Evolutionary conservation across 495 filamentous ascomycete species (phyloP).

Genomic region (Glonium stellatum): DNA sequence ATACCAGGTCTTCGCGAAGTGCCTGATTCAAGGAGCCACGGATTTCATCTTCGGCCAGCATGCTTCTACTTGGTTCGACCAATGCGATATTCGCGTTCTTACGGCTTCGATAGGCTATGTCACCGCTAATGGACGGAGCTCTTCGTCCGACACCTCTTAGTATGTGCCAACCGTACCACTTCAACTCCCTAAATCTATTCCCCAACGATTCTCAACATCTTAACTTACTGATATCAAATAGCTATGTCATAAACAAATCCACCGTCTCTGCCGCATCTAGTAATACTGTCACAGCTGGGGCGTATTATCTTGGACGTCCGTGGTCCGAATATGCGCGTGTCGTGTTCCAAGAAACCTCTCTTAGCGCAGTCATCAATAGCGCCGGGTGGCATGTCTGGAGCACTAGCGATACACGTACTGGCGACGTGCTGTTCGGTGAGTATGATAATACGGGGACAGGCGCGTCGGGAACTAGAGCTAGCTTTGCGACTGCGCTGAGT

Average conservation of each 20-base stretch:
- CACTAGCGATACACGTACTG: conserved; percentile 42
- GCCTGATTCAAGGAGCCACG: conserved; percentile 52
- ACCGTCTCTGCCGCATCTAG: conserved; percentile 42
- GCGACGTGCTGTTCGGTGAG: conserved; percentile 51
- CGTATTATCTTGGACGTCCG: conserved; percentile 59
- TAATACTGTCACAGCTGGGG: conserved; percentile 42
- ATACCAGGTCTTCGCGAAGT: conserved; percentile 49
- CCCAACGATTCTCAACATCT: background rate
- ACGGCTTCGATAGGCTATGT: conserved; percentile 39
- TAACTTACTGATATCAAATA: conserved; percentile 4
- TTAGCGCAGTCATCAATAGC: conserved; percentile 52
- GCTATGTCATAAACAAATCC: conserved; percentile 57
- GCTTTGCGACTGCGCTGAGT: conserved; percentile 45
- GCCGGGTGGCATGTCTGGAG: conserved; percentile 59
- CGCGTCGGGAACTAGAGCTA: conserved; percentile 50
- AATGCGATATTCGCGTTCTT: conserved; percentile 49
- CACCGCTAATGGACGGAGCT: conserved; percentile 52
- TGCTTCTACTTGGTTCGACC: conserved; percentile 56
- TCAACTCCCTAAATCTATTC: background rate
- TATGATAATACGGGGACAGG: conserved; percentile 55
- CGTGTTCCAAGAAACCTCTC: conserved; percentile 51
- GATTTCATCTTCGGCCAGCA: conserved; percentile 64
- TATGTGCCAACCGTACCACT: background rate
- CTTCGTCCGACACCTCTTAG: conserved; percentile 45
- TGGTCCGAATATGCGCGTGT: conserved; percentile 57